Conservation (phyloP, 169 alveolate genomes). For the Eimeria acervulina region DNA sequence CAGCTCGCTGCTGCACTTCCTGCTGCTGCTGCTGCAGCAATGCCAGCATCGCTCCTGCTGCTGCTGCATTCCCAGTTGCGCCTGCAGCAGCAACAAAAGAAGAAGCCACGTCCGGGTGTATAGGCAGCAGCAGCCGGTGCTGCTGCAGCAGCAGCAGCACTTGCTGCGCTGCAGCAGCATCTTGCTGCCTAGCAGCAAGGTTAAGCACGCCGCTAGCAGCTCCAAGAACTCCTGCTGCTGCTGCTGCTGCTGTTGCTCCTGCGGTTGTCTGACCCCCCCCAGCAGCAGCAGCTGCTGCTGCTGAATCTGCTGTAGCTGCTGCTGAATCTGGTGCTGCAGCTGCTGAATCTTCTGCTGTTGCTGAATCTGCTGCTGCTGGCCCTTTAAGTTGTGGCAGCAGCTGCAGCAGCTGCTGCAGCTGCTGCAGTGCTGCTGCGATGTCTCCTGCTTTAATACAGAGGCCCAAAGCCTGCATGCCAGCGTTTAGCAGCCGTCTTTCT, state of each 20-base stretch:
- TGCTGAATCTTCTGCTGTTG: slow-evolving; percentile 55
- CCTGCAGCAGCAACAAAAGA: neutral
- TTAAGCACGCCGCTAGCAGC: slow-evolving; percentile 30
- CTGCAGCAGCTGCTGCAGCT: slow-evolving; percentile 4
- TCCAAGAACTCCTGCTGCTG: slow-evolving; percentile 5
- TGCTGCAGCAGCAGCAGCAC: slow-evolving; percentile 69
- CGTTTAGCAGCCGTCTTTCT: neutral
- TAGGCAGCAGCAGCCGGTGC: slow-evolving; percentile 27
- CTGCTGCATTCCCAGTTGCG: too few species aligned
- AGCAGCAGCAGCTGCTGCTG: neutral
- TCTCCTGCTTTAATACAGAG: slow-evolving; percentile 19
- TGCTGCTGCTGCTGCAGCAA: too few species aligned
- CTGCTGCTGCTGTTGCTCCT: slow-evolving; percentile 34
- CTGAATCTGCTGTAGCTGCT: too few species aligned
- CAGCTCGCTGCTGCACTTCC: too few species aligned
- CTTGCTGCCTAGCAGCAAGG: slow-evolving; percentile 51
- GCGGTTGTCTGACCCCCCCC: neutral
- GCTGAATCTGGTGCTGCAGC: too few species aligned
- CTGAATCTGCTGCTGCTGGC: neutral
- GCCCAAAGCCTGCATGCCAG: slow-evolving; percentile 13
- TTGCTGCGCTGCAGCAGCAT: slow-evolving; percentile 57
- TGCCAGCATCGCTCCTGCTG: too few species aligned
- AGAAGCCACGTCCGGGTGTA: slow-evolving; percentile 44
- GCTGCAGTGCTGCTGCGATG: slow-evolving; percentile 25
- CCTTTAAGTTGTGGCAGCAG: neutral